Base-by-base conservation (phyloP, 225 moss, liverwort and hornwort species). In the Neckera pumila region DNA sequence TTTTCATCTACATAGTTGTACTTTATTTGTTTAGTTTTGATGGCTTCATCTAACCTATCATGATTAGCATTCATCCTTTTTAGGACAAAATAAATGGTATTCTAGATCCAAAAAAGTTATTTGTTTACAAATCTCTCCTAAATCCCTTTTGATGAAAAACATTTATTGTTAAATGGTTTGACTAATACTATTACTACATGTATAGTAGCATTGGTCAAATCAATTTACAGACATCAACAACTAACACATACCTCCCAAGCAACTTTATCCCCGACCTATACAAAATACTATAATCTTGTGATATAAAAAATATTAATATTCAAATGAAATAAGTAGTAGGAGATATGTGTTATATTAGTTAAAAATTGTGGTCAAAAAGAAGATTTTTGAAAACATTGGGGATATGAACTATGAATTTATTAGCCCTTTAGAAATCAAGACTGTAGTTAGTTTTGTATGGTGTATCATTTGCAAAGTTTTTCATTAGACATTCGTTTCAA, bases 251-350 rank as follows among this genome's bases (percentile, higher is more conserved):
- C 4, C 2, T 23, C 10, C 23, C 2, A 38, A 38, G 4, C 13
- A 13, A n/a, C n/a, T n/a, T n/a, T 23, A 38, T 0, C 0, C 4
- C 0, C 0, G 3, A 22, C 7, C 18, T 22, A 33, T n/a, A n/a
- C 4, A 38, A 38, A 67, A 67, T 38, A 67, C 7, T n/a, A 7
- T 38, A 38, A 2, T 23, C 23, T 38, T 38, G 2, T 19, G 4
- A 69, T 69, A 7, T 38, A 8, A 13, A 13, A 33, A 38, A 12
- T 49, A 38, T 69, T 4, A 69, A 69, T 38, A 26, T 16, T 42
- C 5, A 42, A 71, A 9, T 42, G 9, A 42, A 71, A 27, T 15
- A 42, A 43, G 16, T 72, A 43, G 3, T 70, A 3, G 5, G 5
- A 42, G 2, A 6, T 27, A 27, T 17, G 6, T 72, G 0, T n/a